Base-by-base conservation (phyloP, 352 stramenopile genomes). In the Globisporangium carolinianum region DNA sequence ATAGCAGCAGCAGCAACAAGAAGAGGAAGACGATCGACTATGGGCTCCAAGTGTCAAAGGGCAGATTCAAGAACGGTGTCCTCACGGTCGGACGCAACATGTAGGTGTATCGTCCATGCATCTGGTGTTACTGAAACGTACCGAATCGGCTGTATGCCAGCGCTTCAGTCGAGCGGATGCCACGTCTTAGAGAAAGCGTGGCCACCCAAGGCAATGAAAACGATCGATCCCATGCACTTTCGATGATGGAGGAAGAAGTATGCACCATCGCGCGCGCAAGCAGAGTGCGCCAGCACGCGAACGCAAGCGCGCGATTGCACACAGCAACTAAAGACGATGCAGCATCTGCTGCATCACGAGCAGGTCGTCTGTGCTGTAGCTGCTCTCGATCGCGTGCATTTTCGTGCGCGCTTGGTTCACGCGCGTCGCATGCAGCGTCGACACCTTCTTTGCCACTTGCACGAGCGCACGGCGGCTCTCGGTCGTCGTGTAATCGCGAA, bases 11-110 rank as follows among this genome's bases (percentile, higher is more conserved):
- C 63, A 79, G 60, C 66, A 85, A 7, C 47, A 61, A 53, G 24
- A 90, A 86, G 57, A 80, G 75, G 39, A 87, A 85, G 60, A 87
- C 79, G 39, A 59, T 86, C 36, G 83, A 93, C 64, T 89, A 68
- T n/a, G 83, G 83, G 7, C 56, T 90, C 12, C 79, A 90, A 58
- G 81, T 77, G 10, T 91, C 83, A 6, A 83, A 86, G 54, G 83
- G 83, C 24, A 66, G 70, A 37, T 89, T 93, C 61, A 85, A 86
- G 62, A 75, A 87, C 37, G 83, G 83, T 18, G 76, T 91, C 53
- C 63, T 93, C 51, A 80, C 87, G 37, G 82, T 92, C 36, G 69
- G 71, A n/a, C 57, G 61, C 46, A 39, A 18, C 12, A 59, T 67
- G 57, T 67, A 65, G 41, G 24, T 32, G 1, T 32, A 32, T 32